Conservation (phyloP, 306 rosid species). For the Argentina anserina region DNA sequence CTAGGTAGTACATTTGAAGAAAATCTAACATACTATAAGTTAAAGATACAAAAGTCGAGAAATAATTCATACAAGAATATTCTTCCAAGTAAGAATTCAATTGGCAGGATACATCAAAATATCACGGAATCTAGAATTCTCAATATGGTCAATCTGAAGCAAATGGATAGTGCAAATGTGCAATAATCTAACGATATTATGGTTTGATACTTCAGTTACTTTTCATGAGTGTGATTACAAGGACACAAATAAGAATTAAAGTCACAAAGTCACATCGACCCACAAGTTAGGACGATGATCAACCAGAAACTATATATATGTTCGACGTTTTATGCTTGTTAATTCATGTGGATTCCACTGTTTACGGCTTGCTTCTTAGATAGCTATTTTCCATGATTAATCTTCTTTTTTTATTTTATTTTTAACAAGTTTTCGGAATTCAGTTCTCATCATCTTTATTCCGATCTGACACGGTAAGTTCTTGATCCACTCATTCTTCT, state of each 20-base stretch:
- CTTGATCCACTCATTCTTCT: not conserved
- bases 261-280: not conserved
- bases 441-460: not conserved
- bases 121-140: not conserved
- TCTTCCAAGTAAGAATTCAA: not conserved
- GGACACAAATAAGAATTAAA: not conserved
- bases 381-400: not conserved
- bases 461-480: not conserved
- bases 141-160: too few species aligned
- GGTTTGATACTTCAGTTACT: not conserved
- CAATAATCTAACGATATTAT: not conserved
- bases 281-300: not conserved
- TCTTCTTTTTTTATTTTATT: not conserved
- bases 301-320: not conserved
- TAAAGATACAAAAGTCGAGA: not conserved
- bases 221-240: not conserved
- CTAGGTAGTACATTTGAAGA: not conserved
- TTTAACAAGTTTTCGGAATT: conserved; percentile 6
- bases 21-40: not conserved
- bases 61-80: not conserved
- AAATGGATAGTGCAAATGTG: too few species aligned
- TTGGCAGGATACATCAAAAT: not conserved
- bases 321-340: not conserved
- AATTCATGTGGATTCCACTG: conserved; percentile 4
- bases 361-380: not conserved